Evolutionary conservation across 306 rosid species (phyloP).

Genomic region (Prosopis cineraria): DNA sequence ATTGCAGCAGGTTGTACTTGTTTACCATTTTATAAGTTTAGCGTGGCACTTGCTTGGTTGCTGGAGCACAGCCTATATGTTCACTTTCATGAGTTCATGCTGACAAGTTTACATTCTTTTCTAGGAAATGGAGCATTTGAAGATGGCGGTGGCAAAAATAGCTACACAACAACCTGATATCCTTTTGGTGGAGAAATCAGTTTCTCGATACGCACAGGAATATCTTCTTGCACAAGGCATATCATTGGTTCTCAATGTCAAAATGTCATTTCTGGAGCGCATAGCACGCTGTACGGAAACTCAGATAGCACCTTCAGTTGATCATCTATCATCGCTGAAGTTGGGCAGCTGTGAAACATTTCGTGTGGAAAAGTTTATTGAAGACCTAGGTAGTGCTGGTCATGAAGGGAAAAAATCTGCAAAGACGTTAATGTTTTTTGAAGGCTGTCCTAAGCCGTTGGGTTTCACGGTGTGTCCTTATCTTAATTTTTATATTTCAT

Average conservation of each 20-base stretch:
- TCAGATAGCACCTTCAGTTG: constrained; percentile 63
- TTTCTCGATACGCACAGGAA: constrained; percentile 53
- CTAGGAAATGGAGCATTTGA: constrained; percentile 76
- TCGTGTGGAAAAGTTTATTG: constrained; percentile 62
- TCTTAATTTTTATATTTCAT: not conserved
- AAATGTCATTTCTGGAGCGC: constrained; percentile 68
- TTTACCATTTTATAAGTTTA: not conserved
- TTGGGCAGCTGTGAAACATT: constrained; percentile 66
- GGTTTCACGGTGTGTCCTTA: constrained; percentile 12
- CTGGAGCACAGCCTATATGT: not conserved
- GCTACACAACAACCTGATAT: constrained; percentile 60
- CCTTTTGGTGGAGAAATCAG: constrained; percentile 61
- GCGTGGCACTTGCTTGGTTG: not conserved
- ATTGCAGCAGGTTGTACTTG: constrained; percentile 65
- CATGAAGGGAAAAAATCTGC: not conserved
- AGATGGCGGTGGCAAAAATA: constrained; percentile 76
- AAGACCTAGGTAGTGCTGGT: constrained; percentile 37
- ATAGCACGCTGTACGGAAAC: constrained; percentile 75
- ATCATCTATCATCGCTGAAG: constrained; percentile 60
- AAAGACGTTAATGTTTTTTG: constrained; percentile 20
- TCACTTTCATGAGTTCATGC: constrained; percentile 9
- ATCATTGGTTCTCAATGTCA: constrained; percentile 63
- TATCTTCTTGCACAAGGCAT: constrained; percentile 66
- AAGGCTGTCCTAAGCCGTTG: constrained; percentile 5
- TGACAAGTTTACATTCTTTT: constrained; percentile 6